A percentile compares a stretch with the other conserved stretches of the same genome.
phyloP scores from a whole-genome alignment of 2,329 filamentous ascomycete genomes.

The Graphilbum fragrans region DNA sequence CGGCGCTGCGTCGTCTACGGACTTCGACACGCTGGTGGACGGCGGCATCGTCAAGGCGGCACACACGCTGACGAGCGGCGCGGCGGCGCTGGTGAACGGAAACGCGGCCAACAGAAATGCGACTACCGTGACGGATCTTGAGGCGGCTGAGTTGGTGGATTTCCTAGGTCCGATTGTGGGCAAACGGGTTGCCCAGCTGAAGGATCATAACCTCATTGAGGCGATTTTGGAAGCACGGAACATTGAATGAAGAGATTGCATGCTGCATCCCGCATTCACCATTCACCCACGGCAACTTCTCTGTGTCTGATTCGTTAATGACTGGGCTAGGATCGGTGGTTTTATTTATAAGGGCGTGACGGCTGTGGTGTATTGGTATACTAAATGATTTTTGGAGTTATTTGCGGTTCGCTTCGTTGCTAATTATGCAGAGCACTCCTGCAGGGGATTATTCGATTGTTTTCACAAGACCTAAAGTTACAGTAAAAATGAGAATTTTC shows the following conservation, averaged over 20 bases:
- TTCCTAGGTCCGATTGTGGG: constrained; percentile 44
- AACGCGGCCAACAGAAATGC: constrained; percentile 23
- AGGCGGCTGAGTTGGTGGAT: constrained; percentile 34
- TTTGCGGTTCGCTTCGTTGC: too few relatives aligned
- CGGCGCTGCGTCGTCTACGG: constrained; percentile 26
- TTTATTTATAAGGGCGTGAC: too few relatives aligned
- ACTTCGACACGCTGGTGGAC: constrained; percentile 41
- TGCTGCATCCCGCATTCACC: too few relatives aligned
- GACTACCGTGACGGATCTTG: constrained; percentile 20
- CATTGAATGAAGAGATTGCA: constrained; percentile 35
- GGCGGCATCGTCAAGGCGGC: constrained; percentile 43
- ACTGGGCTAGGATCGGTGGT: too few relatives aligned
- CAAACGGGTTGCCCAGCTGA: constrained; percentile 30
- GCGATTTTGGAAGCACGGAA: constrained; percentile 42
- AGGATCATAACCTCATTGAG: constrained; percentile 34
- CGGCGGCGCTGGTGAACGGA: constrained; percentile 21
- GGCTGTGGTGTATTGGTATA: too few relatives aligned
- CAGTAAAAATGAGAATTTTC: too few relatives aligned
- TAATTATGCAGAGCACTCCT: too few relatives aligned
- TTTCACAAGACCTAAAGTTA: too few relatives aligned
- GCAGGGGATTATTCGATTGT: too few relatives aligned
- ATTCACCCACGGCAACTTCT: too few relatives aligned
- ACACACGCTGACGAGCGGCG: constrained; percentile 21
- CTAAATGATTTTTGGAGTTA: too few relatives aligned
- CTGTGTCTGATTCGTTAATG: too few relatives aligned